These are phyloP conservation scores for grape (Vitis vinifera) DNA, from an alignment of 164 flowering plant genomes.

Conservation along the genomic window DNA sequence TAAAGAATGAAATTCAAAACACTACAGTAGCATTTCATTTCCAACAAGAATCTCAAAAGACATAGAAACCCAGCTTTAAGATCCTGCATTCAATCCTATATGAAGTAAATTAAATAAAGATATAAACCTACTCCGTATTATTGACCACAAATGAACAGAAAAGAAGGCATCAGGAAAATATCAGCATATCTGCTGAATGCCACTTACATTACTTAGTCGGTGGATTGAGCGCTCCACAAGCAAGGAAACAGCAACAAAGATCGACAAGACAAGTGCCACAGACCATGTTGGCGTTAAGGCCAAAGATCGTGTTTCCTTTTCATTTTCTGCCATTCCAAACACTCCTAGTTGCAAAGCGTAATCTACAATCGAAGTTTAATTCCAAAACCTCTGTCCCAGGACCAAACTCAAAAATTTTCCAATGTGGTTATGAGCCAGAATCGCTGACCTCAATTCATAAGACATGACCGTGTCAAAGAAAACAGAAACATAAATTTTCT, in stretches of 20 bases:
- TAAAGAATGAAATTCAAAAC: too few species aligned
- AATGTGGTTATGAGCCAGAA: neutral
- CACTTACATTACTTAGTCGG: slow-evolving; percentile 76
- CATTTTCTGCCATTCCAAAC: slow-evolving; percentile 42
- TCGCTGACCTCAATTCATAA: neutral
- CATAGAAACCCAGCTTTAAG: too few species aligned
- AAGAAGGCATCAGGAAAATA: neutral
- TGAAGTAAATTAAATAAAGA: too few species aligned
- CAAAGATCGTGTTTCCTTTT: slow-evolving; percentile 64
- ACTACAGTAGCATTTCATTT: too few species aligned
- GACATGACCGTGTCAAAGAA: neutral
- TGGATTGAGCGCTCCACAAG: slow-evolving; percentile 94
- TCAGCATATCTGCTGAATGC: neutral
- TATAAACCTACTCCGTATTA: too few species aligned
- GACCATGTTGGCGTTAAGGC: slow-evolving; percentile 99
- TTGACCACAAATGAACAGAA: neutral
- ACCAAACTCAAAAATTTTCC: neutral
- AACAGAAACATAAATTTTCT: too few species aligned
- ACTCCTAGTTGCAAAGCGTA: neutral
- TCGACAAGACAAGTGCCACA: slow-evolving; percentile 83
- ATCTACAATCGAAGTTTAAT: neutral
- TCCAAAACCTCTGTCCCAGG: neutral
- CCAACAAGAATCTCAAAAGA: too few species aligned
- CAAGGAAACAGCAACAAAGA: slow-evolving; percentile 88
- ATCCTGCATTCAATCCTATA: too few species aligned